Evolutionary conservation across 768 basidiomycete species (phyloP), one percentile per base, ranked within the genome.

Genomic region (Hebeloma cylindrosporum): DNA sequence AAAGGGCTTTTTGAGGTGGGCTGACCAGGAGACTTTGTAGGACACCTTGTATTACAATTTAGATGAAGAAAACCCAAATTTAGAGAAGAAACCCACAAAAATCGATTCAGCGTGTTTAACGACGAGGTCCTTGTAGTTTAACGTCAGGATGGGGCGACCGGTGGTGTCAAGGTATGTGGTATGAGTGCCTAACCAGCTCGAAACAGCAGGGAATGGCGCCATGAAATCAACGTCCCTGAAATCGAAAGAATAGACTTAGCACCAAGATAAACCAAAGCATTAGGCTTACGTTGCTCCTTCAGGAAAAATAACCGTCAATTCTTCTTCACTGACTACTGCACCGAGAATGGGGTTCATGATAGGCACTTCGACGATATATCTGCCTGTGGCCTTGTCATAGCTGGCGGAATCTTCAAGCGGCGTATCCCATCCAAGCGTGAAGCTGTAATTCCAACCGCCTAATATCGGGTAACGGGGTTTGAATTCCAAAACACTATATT

Each of bases 381-480:
- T 78, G 23, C 82, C 82, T 16, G 71, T 80, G 34, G 69, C 68
- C 40, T 68, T 73, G 54, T 89, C 82, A 55, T 79, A 88, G 47
- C 74, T 76, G 11, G 78, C 80, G 7, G 80, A 83, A 60, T 91
- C 80, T n/a, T 68, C 77, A 35, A 93, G 75, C 21, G 85, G 86
- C n/a, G 88, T 76, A 56, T 97, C 93, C 78, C 88, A 99, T 2
- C 96, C 96, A 3, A 97, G 73, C 4, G 91, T 93, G 70, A 94
- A 98, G 31, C 74, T 83, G 65, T 95, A 98, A 60, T 96, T 98
- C 96, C 96, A 99, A 31, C 95, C 93, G 22, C 96, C 96, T 55
- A 98, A 64, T 33, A 99, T 59, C 23, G 96, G 96, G 65, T 93
- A 99, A 33, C 96, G 79, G 0, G 96, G 95, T 29, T 75, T 76